Conservation (phyloP, 192 early-diverging fungal genomes). For the Podila epicladia region DNA sequence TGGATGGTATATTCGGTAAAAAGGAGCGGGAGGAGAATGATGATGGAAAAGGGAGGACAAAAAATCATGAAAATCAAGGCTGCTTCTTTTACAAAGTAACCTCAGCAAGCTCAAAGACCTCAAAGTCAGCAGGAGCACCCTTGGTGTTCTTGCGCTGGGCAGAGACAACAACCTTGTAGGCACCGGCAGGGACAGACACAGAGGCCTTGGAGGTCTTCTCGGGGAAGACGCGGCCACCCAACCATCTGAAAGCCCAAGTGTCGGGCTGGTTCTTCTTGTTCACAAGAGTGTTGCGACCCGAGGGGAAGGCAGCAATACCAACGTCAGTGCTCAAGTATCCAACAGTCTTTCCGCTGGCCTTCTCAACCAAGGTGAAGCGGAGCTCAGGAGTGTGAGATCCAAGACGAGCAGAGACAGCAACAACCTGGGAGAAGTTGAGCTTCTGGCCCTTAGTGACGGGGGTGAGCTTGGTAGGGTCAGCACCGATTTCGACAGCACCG, state of each 20-base stretch:
- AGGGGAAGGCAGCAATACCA: background rate
- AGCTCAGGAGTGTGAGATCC: background rate
- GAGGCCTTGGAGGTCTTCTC: background rate
- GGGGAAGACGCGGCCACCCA: background rate
- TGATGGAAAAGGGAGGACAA: background rate
- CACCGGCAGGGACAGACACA: background rate
- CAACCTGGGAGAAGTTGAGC: background rate
- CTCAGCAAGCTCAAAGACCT: background rate
- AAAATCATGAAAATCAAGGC: constrained; percentile 29
- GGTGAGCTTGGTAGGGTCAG: background rate
- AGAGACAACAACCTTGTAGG: background rate
- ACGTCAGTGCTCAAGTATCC: background rate
- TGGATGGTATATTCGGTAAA: too few relatives aligned
- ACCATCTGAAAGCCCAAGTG: background rate
- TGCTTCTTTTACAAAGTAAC: constrained; percentile 46
- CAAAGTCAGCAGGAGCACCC: background rate
- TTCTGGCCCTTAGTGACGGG: background rate
- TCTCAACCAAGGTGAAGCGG: constrained; percentile 25
- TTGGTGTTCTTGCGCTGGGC: background rate
- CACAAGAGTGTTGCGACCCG: background rate
- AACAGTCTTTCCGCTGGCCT: background rate
- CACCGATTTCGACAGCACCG: background rate
- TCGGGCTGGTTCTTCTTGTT: background rate
- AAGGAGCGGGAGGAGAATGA: background rate
- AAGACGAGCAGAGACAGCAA: background rate